Evolutionary conservation across 2,329 filamentous ascomycete species (phyloP).

Genomic region (Aspergillus chevalieri): DNA sequence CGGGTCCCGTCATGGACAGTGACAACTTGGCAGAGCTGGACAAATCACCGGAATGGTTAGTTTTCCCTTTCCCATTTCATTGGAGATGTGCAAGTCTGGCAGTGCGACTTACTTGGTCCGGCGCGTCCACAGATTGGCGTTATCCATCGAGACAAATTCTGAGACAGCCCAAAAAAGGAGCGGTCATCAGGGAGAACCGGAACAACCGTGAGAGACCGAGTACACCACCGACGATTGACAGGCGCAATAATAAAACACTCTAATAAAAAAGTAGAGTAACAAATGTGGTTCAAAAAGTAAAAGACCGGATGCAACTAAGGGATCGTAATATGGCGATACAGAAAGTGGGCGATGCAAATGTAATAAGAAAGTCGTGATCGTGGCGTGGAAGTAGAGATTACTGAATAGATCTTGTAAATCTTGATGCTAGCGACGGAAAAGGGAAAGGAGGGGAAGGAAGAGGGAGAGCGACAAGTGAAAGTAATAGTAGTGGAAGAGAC

Average conservation of each 20-base stretch:
- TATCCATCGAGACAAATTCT: constrained; percentile 40
- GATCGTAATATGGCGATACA: constrained; percentile 3
- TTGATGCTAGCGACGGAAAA: neutral
- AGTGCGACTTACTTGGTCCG: constrained; percentile 41
- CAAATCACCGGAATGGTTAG: constrained; percentile 15
- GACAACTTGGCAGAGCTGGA: constrained; percentile 81
- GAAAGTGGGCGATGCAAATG: constrained; percentile 2
- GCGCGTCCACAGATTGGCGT: constrained; percentile 47
- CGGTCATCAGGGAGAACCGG: constrained; percentile 29
- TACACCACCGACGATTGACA: neutral
- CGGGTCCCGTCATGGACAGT: constrained; percentile 64
- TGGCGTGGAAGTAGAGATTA: constrained; percentile 7
- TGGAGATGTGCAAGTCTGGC: neutral
- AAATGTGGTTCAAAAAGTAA: neutral
- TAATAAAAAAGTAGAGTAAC: constrained; percentile 7
- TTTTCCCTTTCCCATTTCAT: neutral
- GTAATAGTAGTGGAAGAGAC: constrained; percentile 2
- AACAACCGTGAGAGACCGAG: neutral
- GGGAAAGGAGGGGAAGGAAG: constrained; percentile 1
- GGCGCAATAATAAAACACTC: neutral
- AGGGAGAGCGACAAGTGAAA: neutral
- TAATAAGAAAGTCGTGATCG: constrained; percentile 15
- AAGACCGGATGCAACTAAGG: neutral
- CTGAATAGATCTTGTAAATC: too few species aligned
- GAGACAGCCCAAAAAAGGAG: constrained; percentile 30